Percentiles rank a stretch among this genome's conserved stretches.
Evolutionary conservation across 345 rosid species (phyloP).

Genomic region (Clarkia xantiana): DNA sequence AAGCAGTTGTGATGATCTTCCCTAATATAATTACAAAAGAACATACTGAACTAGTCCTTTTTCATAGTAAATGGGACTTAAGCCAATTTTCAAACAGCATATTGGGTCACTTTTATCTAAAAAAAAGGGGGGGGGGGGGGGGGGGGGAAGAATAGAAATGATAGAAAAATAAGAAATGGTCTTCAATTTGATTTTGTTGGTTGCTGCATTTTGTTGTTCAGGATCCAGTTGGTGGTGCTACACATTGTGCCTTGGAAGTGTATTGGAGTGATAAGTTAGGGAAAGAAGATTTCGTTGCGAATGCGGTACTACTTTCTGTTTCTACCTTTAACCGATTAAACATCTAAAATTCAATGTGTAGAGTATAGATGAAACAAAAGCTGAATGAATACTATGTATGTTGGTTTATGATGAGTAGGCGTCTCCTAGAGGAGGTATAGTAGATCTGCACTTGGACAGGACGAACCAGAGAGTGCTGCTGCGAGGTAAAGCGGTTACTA

Average conservation of each 20-base stretch:
- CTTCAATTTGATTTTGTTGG: background rate
- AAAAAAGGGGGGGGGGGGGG: too few relatives aligned
- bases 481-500: constrained; percentile 47
- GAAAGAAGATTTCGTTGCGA: constrained; percentile 45
- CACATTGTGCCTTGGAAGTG: constrained; percentile 57
- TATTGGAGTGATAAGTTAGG: constrained; percentile 63
- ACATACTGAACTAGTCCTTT: too few relatives aligned
- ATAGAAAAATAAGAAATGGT: background rate
- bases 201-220: constrained; percentile 10
- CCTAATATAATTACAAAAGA: too few relatives aligned
- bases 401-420: constrained; percentile 26
- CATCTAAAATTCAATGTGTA: background rate
- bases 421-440: constrained; percentile 47
- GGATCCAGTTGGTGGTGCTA: constrained; percentile 81
- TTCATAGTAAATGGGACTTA: too few relatives aligned
- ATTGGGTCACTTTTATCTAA: too few relatives aligned
- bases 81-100: too few relatives aligned
- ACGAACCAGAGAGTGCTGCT: constrained; percentile 41
- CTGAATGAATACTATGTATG: background rate
- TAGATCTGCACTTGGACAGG: constrained; percentile 38
- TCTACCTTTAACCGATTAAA: background rate
- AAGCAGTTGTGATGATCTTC: background rate
- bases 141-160: background rate
- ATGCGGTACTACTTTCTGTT: constrained; percentile 22
- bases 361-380: background rate